Conservation (phyloP, 2,329 filamentous ascomycete species). For the Harringtonia aguacate region DNA sequence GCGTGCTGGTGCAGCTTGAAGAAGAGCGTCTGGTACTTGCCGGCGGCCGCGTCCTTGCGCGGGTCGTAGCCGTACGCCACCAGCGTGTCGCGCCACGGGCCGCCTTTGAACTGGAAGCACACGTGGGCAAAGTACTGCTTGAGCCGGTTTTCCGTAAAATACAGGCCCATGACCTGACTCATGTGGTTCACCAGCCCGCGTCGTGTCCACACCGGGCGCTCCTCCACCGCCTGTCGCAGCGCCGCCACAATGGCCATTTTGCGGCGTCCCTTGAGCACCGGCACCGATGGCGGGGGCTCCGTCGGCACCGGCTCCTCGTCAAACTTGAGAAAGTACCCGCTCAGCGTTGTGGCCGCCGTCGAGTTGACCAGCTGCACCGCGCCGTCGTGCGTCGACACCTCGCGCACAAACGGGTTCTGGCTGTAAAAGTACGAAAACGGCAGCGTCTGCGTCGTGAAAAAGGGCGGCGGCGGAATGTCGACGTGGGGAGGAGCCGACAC, state of each 20-base stretch:
- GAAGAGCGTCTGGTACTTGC: constrained; percentile 79
- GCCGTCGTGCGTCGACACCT: constrained; percentile 45
- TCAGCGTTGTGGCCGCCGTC: constrained; percentile 44
- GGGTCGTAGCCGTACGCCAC: constrained; percentile 83
- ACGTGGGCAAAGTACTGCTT: constrained; percentile 73
- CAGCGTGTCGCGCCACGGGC: constrained; percentile 83
- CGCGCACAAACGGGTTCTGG: constrained; percentile 69
- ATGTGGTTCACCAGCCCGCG: constrained; percentile 70
- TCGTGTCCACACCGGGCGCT: constrained; percentile 78
- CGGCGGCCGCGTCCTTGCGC: constrained; percentile 61
- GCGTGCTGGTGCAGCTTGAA: constrained; percentile 58
- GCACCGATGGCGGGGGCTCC: constrained; percentile 47
- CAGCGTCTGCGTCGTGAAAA: constrained; percentile 63
- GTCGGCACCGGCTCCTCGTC: constrained; percentile 50
- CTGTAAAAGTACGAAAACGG: constrained; percentile 75
- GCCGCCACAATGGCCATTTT: constrained; percentile 54
- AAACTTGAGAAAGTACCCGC: constrained; percentile 48
- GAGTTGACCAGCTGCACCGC: constrained; percentile 43
- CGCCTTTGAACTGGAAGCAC: constrained; percentile 85
- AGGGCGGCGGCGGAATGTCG: constrained; percentile 69
- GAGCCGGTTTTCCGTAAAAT: constrained; percentile 40
- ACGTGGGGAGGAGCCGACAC: constrained; percentile 48
- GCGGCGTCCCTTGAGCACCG: constrained; percentile 46
- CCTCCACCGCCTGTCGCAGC: constrained; percentile 54
- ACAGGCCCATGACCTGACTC: constrained; percentile 23